Evolutionary conservation across 139 green algal genomes (phyloP).

Genomic region (Zygnema cylindricum): DNA sequence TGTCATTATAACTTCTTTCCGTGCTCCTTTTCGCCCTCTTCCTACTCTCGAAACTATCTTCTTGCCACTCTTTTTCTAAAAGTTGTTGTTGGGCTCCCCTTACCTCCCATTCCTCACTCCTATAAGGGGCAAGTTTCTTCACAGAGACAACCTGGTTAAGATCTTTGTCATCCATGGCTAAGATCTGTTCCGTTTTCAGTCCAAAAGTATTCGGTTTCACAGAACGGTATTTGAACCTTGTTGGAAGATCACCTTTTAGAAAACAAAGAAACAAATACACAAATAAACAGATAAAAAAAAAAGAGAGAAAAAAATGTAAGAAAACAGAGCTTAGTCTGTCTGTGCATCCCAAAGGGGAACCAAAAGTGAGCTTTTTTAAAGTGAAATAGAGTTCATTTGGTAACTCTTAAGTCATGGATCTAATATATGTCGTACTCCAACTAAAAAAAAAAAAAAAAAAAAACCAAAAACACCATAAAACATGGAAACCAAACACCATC

Average conservation of each 20-base stretch:
- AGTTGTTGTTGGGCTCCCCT: neutral
- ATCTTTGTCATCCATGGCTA: slow-evolving; percentile 80
- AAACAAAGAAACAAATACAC: neutral
- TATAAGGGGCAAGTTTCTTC: slow-evolving; percentile 86
- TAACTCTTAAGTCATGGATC: too few species aligned
- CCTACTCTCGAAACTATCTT: neutral
- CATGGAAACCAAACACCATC: neutral
- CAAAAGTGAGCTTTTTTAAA: too few species aligned
- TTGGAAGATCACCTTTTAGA: neutral
- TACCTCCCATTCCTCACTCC: slow-evolving; percentile 44
- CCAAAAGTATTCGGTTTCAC: slow-evolving; percentile 81
- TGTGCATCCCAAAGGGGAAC: neutral
- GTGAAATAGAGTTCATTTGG: too few species aligned
- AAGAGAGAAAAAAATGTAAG: neutral
- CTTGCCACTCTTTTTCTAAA: neutral
- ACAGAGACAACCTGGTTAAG: slow-evolving; percentile 83
- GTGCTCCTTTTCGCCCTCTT: neutral
- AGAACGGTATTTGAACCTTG: slow-evolving; percentile 58
- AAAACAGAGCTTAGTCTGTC: neutral
- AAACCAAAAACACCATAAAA: too few species aligned
- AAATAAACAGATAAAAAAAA: neutral
- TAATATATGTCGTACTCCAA: too few species aligned
- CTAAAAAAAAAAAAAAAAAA: too few species aligned
- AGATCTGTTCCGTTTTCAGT: slow-evolving; percentile 80
- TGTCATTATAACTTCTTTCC: slow-evolving; percentile 19